Base-by-base conservation (phyloP, 2,329 filamentous ascomycete species). In the Myriosclerotinia curreyana region DNA sequence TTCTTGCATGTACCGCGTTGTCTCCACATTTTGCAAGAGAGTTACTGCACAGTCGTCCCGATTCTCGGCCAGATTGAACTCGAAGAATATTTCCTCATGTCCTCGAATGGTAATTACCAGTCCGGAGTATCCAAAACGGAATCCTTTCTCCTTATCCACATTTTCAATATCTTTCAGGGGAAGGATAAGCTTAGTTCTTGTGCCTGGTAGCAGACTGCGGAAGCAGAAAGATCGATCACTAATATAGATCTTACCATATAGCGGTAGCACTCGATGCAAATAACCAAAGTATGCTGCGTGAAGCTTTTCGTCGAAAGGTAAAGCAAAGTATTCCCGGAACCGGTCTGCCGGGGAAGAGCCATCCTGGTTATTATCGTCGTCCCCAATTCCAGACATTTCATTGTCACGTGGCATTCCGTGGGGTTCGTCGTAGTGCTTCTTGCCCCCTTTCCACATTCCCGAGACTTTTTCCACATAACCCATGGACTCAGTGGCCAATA, bases 201-300 rank as follows among this genome's bases (percentile, higher is more conserved):
- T 96, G 0, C 92, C 93, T 1, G 91, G 92, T 44, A 97, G 80
- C 60, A 98, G 79, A 74, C 93, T 97, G 64, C 95, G 89, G 77
- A 96, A 99, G 78, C 95, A 99, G 69, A 98, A 91, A 65, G 88
- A 89, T 28, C 86, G 85, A 69, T 92, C 87, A 73, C 95, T 93
- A 69, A 98, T 88, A 76, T 99, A 99, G 42, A 98, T 90, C 77
- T 98, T 99, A 71, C 95, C 95, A 72, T 97, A 98, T 2, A 98
- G 82, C 3, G 95, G 95, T 38, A 98, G 77, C 0, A 96, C 91
- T 3, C 93, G 87, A 70, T 96, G 86, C n/a, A 98, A 82, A 73
- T 90, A 91, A n/a, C 91, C 92, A 76, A 92, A 98, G 76, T 95
- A 98, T 0, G 92, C 91, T 1, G 94, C 93, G 67, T 91, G 87